Evolutionary conservation across 495 filamentous ascomycete species (phyloP).

Genomic region (Durotheca rogersii): DNA sequence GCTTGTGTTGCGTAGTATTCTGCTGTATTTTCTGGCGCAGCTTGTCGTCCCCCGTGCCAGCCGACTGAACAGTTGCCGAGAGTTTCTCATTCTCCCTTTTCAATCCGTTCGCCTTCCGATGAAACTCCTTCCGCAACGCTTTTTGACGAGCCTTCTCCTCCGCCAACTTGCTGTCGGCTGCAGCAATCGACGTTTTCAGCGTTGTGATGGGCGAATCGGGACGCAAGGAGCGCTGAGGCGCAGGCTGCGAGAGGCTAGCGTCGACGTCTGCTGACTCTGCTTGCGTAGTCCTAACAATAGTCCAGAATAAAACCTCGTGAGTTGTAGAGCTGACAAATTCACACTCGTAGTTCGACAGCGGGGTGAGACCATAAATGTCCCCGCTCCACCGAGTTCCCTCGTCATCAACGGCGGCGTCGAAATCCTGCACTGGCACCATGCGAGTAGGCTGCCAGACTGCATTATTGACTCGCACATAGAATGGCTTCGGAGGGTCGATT

Average conservation of each 20-base stretch:
- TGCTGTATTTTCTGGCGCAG: constrained; percentile 75
- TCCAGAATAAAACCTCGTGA: constrained; percentile 70
- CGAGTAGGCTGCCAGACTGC: constrained; percentile 83
- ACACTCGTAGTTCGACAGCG: constrained; percentile 79
- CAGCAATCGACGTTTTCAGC: constrained; percentile 79
- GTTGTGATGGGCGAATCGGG: constrained; percentile 89
- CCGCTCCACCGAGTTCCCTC: constrained; percentile 64
- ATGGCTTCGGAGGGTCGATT: constrained; percentile 68
- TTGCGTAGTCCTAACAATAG: constrained; percentile 76
- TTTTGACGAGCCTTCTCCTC: constrained; percentile 76
- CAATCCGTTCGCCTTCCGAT: constrained; percentile 63
- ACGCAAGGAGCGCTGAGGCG: constrained; percentile 59
- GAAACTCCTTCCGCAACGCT: constrained; percentile 76
- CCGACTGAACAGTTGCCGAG: constrained; percentile 62
- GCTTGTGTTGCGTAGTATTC: constrained; percentile 75
- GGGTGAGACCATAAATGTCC: constrained; percentile 85
- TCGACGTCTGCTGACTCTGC: constrained; percentile 65
- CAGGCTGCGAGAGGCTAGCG: constrained; percentile 43
- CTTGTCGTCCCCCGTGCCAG: constrained; percentile 79
- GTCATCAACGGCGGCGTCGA: constrained; percentile 50
- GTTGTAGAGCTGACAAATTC: constrained; percentile 78
- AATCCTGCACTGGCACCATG: constrained; percentile 61
- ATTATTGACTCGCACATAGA: constrained; percentile 86
- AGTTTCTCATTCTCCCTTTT: constrained; percentile 81
- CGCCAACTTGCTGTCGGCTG: constrained; percentile 73